Conservation (phyloP, 495 filamentous ascomycete genomes). For the Podospora conica region DNA sequence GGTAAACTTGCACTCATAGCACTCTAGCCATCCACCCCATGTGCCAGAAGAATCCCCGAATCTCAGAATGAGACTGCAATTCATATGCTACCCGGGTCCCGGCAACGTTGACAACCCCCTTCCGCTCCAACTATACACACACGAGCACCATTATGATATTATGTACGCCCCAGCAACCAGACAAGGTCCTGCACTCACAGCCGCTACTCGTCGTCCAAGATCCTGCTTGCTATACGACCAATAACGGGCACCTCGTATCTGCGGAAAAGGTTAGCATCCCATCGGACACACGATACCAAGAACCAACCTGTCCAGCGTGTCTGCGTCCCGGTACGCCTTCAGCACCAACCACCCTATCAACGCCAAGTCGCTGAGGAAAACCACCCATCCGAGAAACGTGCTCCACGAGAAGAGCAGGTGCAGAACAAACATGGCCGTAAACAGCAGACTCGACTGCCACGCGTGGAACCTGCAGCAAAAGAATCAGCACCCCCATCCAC, state of each 20-base stretch:
- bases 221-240: conserved; percentile 75
- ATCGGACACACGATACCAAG: not conserved
- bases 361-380: conserved; percentile 67
- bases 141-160: not conserved
- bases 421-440: conserved; percentile 75
- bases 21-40: not conserved
- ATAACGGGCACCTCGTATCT: conserved; percentile 85
- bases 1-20: not conserved
- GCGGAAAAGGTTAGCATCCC: conserved; percentile 8
- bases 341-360: conserved; percentile 72
- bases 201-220: conserved; percentile 80
- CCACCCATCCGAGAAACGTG: conserved; percentile 71
- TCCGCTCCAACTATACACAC: not conserved
- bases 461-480: conserved; percentile 69
- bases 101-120: not conserved
- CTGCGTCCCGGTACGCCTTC: conserved; percentile 82
- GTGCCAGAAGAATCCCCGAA: not conserved
- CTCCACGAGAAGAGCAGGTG: conserved; percentile 86
- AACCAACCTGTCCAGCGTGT: conserved; percentile 73
- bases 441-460: conserved; percentile 88
- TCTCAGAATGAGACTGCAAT: not conserved
- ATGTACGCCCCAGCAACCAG: not conserved
- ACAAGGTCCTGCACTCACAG: not conserved
- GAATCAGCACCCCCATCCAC: not conserved
- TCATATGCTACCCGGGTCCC: not conserved